A percentile compares a stretch with the other conserved stretches of the same genome.
Evolutionary conservation across 176 grass and related monocot genomes (phyloP).

Genomic region (Cocos nucifera): DNA sequence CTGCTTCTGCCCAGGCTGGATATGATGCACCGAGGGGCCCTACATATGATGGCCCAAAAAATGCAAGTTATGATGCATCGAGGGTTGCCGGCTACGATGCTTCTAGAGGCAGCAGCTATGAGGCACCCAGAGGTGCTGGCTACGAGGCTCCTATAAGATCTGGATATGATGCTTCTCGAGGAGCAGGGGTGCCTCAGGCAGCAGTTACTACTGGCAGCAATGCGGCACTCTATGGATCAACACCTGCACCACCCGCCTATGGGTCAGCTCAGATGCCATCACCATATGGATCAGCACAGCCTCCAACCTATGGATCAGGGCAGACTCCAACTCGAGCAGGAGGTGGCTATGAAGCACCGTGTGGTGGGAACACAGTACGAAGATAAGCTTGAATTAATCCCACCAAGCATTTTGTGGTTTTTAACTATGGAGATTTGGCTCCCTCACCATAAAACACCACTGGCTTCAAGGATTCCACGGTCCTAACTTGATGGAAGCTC

Average conservation of each 20-base stretch:
- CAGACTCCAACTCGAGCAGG: conserved; percentile 36
- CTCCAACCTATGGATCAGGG: not conserved
- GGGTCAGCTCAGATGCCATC: too few relatives aligned
- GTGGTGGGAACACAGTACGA: too few relatives aligned
- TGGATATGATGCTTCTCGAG: conserved; percentile 36
- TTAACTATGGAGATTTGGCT: too few relatives aligned
- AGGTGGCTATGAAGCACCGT: conserved; percentile 24
- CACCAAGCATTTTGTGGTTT: too few relatives aligned
- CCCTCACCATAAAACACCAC: too few relatives aligned
- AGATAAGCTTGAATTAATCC: too few relatives aligned
- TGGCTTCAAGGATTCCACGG: too few relatives aligned
- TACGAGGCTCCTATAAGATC: conserved; percentile 37
- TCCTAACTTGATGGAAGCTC: too few relatives aligned
- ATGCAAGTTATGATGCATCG: conserved; percentile 28
- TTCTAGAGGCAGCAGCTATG: conserved; percentile 21
- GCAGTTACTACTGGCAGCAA: conserved; percentile 17
- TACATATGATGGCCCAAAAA: conserved; percentile 34
- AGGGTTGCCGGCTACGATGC: conserved; percentile 37
- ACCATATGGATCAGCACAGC: too few relatives aligned
- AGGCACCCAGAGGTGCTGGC: conserved; percentile 10
- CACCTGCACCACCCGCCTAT: too few relatives aligned
- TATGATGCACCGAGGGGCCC: conserved; percentile 39
- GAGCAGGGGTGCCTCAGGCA: conserved; percentile 18
- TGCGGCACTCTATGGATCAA: not conserved
- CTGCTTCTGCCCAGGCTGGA: conserved; percentile 21